phyloP scores from a whole-genome alignment of 148 eudicot genomes.

The Euryodendron excelsum region DNA sequence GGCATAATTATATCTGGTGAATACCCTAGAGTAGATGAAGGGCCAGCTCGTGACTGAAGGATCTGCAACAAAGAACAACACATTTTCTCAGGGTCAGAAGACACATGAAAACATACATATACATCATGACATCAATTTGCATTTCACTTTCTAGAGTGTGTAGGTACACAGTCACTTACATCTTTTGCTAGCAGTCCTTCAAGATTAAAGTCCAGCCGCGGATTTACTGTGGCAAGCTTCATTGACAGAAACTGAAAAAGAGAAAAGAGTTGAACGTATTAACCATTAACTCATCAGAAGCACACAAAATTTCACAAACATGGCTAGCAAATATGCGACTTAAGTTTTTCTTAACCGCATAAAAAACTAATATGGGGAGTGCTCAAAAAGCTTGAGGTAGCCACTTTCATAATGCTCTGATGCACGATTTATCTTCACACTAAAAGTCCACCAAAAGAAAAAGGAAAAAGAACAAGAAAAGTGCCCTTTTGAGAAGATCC shows the following conservation, averaged over 20 bases:
- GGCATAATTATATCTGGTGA: conserved; percentile 59
- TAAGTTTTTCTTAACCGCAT: neutral
- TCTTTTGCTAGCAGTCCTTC: conserved; percentile 84
- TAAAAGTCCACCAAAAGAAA: no score
- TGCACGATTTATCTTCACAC: neutral
- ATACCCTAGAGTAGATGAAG: conserved; percentile 59
- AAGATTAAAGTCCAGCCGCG: conserved; percentile 69
- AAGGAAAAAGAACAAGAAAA: no score
- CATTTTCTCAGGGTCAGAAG: neutral
- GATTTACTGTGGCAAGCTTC: conserved; percentile 98
- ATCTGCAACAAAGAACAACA: conserved; percentile 36
- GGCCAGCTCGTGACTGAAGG: conserved; percentile 58
- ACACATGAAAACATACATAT: neutral
- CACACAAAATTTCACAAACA: neutral
- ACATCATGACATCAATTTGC: neutral
- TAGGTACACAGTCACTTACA: conserved; percentile 39
- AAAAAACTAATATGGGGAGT: neutral
- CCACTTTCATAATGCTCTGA: neutral
- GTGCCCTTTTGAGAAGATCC: neutral
- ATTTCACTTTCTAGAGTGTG: neutral
- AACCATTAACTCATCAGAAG: conserved; percentile 1
- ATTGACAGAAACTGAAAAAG: conserved; percentile 80
- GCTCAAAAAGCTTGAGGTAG: neutral
- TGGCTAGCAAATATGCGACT: neutral
- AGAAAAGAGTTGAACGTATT: neutral